Percentiles rank a stretch among this genome's conserved stretches.
Evolutionary conservation across 2,329 filamentous ascomycete species (phyloP).

Genomic region (Neofusicoccum sp.): DNA sequence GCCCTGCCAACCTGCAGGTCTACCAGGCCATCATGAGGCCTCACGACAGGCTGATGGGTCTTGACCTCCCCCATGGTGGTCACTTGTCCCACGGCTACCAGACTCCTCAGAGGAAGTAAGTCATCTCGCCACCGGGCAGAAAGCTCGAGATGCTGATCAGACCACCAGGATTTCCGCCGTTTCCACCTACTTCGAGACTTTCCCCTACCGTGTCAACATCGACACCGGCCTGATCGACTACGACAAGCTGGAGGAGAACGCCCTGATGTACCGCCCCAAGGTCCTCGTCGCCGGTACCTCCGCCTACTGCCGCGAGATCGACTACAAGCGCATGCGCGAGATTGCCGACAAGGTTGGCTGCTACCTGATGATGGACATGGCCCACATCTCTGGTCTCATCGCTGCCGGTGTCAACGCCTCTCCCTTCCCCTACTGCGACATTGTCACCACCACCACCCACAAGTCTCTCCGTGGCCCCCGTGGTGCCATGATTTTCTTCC

Average conservation of each 20-base stretch:
- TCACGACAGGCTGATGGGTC: conserved; percentile 94
- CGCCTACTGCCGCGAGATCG: conserved; percentile 93
- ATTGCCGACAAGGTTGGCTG: conserved; percentile 90
- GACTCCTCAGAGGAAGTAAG: conserved; percentile 86
- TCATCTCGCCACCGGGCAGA: conserved; percentile 23
- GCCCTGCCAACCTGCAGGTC: conserved; percentile 94
- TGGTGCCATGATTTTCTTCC: conserved; percentile 98
- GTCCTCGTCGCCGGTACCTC: conserved; percentile 93
- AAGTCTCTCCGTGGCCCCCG: conserved; percentile 94
- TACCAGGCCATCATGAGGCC: conserved; percentile 97
- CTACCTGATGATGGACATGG: conserved; percentile 95
- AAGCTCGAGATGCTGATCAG: neutral
- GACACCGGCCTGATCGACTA: conserved; percentile 95
- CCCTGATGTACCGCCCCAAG: conserved; percentile 89
- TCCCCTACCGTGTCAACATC: conserved; percentile 91
- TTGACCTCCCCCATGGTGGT: conserved; percentile 91
- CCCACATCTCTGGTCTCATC: conserved; percentile 92
- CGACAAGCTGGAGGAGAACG: conserved; percentile 83
- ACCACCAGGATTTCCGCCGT: conserved; percentile 78
- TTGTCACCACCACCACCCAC: conserved; percentile 97
- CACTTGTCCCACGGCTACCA: conserved; percentile 98
- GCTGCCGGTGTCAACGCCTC: conserved; percentile 89
- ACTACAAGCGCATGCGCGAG: conserved; percentile 89
- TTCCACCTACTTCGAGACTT: conserved; percentile 98
- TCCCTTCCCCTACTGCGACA: conserved; percentile 86